Base-by-base conservation (phyloP, 352 stramenopile genomes). In the Globisporangium carolinianum region DNA sequence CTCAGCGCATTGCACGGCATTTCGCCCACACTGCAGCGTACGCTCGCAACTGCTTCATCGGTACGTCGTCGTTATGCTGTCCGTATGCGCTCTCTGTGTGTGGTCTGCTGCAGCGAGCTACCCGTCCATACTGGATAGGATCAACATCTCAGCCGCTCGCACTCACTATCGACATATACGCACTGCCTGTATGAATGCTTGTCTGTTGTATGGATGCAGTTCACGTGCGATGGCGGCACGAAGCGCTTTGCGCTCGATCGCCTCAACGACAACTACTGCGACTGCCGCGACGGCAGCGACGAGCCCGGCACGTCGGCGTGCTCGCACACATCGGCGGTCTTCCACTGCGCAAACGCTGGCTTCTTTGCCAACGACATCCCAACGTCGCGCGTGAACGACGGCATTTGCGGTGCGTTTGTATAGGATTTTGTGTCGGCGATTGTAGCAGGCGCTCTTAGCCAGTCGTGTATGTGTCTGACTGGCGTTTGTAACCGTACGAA, bases 241-340 rank as follows among this genome's bases (percentile, higher is more conserved):
- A 76, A 82, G 53, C 69, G 56, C 5, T 65, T 97, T 17, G 68
- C 73, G 7, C 36, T 89, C 15, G 59, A 60, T 18, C 62, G 64
- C 24, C 65, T 97, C 10, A 98, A 98, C 70, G 94, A 98, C 75
- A 89, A 97, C 70, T 98, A 97, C 66, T 98, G 94, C 69, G 94
- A 98, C 75, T 98, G 92, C 68, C 61, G 53, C 0, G 89, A 98
- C 73, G 89, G 88, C 24, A 87, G 63, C 18, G 91, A 97, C 71
- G 91, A 97, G 67, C 82, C 87, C 6, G 76, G 80, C 38, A 97
- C 89, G 18, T 75, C 87, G 15, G 90, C 90, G 8, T 97, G 91
- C 61, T 87, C 77, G 43, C 71, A 87, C 58, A 77, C 65, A 42
- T 41, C 66, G 24, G 73, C 62, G 5, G 52, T 66, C 9, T 95